A percentile compares a stretch with the other conserved stretches of the same genome.
Evolutionary conservation across 2,329 filamentous ascomycete species (phyloP).

Genomic region (Hypoxylon sp.): DNA sequence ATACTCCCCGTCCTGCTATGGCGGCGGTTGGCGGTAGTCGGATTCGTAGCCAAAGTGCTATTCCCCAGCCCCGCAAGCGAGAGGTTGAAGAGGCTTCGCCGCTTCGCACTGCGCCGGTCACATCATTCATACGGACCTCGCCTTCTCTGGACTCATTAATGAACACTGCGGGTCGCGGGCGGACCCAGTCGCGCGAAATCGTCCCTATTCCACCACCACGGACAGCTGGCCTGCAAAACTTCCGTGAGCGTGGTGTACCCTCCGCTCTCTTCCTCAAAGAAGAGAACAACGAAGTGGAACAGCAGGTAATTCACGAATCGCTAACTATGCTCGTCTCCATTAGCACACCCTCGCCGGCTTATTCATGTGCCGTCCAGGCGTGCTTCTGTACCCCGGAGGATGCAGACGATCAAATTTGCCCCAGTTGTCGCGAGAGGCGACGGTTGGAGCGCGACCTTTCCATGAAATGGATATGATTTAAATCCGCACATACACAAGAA

Average conservation of each 20-base stretch:
- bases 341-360: constrained; percentile 25
- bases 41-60: neutral
- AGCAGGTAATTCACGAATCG: neutral
- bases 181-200: neutral
- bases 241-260: constrained; percentile 33
- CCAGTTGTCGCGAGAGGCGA: constrained; percentile 28
- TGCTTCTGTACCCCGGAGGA: constrained; percentile 38
- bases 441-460: constrained; percentile 21
- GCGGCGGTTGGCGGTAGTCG: neutral
- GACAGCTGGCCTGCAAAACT: constrained; percentile 5
- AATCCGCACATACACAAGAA: neutral
- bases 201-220: constrained; percentile 8
- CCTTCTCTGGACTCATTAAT: constrained; percentile 14
- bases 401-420: constrained; percentile 10
- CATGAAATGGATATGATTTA: constrained; percentile 38
- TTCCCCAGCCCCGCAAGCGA: neutral
- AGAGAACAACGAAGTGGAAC: neutral
- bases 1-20: constrained; percentile 8
- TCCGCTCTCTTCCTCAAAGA: constrained; percentile 18
- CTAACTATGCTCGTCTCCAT: constrained; percentile 33
- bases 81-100: neutral
- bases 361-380: constrained; percentile 42
- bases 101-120: constrained; percentile 13
- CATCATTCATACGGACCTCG: constrained; percentile 7
- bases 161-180: neutral